Base-by-base conservation (phyloP, 2,329 filamentous ascomycete genomes). In the Colletotrichum cuscutae region DNA sequence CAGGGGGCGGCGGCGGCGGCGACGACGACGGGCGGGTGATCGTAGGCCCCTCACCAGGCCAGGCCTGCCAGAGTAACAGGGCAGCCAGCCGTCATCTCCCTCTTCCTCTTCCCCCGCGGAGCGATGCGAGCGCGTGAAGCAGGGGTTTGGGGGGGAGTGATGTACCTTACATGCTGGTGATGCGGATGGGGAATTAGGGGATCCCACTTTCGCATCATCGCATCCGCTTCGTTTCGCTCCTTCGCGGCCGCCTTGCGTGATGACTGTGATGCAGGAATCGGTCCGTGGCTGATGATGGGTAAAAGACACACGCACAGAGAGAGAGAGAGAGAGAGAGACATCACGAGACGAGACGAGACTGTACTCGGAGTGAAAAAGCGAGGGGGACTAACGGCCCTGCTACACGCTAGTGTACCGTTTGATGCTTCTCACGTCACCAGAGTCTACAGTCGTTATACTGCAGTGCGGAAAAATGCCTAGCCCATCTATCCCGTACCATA, bases 271-370 rank as follows among this genome's bases (percentile, higher is more conserved):
- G 32, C 32, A 35, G 32, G 32, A 35, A 35, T 35, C 19, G 46
- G 53, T 53, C 46, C 19, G 42, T n/a, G 19, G 42, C 19, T 49
- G 19, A 19, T 49, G 42, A 49, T 49, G 42, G 19, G 42, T 49
- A 49, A 49, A 49, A 59, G 52, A 61, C 68, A 46, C 22, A 19
- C 19, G n/a, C 58, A 72, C 57, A 68, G 64, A 72, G 57, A 68
- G 64, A 72, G n/a, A n/a, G n/a, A n/a, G n/a, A n/a, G 37, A 72
- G 64, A 68, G 64, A 72, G 57, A 68, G 64, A 72, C 53, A 72
- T 66, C 46, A 58, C 65, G 46, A 64, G 70, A 72, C 70, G 26
- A 35, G 54, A 52, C 65, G 24, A 58, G 61, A 54, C 61, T 13
- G 32, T 24, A 28, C 37, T 53, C 28, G 53, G 30, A 32, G 70